A percentile compares a stretch with the other conserved stretches of the same genome.
Conservation (phyloP, 352 stramenopile genomes). For the Phytophthora capsici region DNA sequence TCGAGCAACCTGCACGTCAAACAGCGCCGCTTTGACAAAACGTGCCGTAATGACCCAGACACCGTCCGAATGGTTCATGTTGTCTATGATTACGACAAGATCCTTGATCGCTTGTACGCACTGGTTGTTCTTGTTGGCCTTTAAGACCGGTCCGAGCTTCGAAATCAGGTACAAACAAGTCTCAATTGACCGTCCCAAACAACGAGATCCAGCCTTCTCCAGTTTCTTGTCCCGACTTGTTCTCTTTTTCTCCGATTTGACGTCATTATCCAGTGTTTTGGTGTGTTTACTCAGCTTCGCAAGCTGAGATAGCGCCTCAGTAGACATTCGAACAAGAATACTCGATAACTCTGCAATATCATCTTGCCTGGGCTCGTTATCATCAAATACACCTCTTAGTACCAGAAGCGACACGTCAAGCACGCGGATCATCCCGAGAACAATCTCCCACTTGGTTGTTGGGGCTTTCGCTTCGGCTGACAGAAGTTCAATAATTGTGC, state of each 20-base stretch:
- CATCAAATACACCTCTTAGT: conserved; percentile 59
- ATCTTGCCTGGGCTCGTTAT: conserved; percentile 45
- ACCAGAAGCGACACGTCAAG: conserved; percentile 68
- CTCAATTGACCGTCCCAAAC: conserved; percentile 24
- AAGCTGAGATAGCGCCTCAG: conserved; percentile 60
- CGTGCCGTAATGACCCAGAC: conserved; percentile 33
- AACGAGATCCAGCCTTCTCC: conserved; percentile 18
- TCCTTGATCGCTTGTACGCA: conserved; percentile 61
- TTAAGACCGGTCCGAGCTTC: conserved; percentile 46
- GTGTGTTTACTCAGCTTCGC: conserved; percentile 20
- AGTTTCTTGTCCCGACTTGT: conserved; percentile 14
- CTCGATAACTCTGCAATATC: conserved; percentile 41
- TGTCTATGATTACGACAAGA: conserved; percentile 40
- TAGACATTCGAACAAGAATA: conserved; percentile 64
- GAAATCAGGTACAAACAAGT: conserved; percentile 53
- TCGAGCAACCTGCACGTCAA: conserved; percentile 54
- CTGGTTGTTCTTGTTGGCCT: conserved; percentile 63
- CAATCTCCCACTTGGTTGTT: conserved; percentile 17
- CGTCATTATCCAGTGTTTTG: not conserved
- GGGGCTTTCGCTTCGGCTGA: conserved; percentile 15
- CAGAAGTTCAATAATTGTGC: conserved; percentile 65
- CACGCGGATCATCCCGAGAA: conserved; percentile 56
- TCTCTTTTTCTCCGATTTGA: conserved; percentile 1
- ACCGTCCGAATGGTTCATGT: not conserved
- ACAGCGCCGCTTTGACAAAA: conserved; percentile 49